These are phyloP conservation scores for Xenoacremonium recifei DNA, from an alignment of 2,329 filamentous ascomycete species.

Conservation along the genomic window DNA sequence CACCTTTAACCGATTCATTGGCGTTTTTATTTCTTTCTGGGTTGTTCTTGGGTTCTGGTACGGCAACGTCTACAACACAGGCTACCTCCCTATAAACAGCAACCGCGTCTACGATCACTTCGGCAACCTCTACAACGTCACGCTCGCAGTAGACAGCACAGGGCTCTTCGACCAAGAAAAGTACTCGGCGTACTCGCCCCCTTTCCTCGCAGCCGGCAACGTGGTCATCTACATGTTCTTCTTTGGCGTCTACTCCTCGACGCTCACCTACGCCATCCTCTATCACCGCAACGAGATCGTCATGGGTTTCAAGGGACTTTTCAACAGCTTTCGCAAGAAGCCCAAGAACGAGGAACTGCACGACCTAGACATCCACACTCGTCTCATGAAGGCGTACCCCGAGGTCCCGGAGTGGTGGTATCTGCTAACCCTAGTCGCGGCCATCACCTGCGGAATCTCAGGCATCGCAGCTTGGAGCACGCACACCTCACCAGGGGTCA, in stretches of 20 bases:
- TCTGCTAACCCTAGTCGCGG: constrained; percentile 37
- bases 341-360: constrained; percentile 34
- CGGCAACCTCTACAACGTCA: constrained; percentile 47
- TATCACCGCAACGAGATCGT: constrained; percentile 53
- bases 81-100: constrained; percentile 53
- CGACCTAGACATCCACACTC: constrained; percentile 46
- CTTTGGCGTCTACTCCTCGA: constrained; percentile 54
- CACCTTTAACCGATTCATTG: constrained; percentile 61
- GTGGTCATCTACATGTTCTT: constrained; percentile 54
- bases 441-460: constrained; percentile 45
- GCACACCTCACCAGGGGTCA: constrained; percentile 48
- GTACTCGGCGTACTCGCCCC: constrained; percentile 51
- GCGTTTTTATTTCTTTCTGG: constrained; percentile 53
- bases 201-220: constrained; percentile 49
- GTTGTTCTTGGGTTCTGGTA: constrained; percentile 59
- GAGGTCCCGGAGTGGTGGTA: constrained; percentile 58
- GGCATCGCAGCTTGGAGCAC: constrained; percentile 50
- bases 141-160: constrained; percentile 37
- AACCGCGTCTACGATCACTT: constrained; percentile 52
- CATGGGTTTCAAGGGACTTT: constrained; percentile 47
- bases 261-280: constrained; percentile 48
- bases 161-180: constrained; percentile 44
- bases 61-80: constrained; percentile 55
- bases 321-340: constrained; percentile 43
- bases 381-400: constrained; percentile 45